phyloP scores from a whole-genome alignment of 352 stramenopile genomes.

The Salisapilia sapeloensis region DNA sequence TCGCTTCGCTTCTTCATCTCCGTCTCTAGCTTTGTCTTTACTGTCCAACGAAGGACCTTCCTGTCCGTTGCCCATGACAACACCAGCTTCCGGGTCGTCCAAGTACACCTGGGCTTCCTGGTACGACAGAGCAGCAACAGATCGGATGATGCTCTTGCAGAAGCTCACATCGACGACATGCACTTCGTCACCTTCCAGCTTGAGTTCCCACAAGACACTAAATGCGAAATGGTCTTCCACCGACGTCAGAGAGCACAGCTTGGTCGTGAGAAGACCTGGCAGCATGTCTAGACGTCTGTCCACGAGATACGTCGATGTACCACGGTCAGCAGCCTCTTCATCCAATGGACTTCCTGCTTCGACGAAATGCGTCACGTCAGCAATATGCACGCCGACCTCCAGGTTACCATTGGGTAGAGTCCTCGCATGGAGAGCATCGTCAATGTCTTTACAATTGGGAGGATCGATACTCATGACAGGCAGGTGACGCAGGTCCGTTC shows the following conservation, averaged over 20 bases:
- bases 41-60: conserved; percentile 1
- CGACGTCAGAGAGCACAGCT: conserved; percentile 91
- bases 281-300: conserved; percentile 98
- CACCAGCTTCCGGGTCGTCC: conserved; percentile 62
- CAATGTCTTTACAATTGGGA: conserved; percentile 92
- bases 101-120: conserved; percentile 94
- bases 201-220: conserved; percentile 61
- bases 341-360: conserved; percentile 87
- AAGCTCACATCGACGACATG: conserved; percentile 93
- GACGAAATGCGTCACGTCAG: conserved; percentile 98
- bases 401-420: conserved; percentile 85
- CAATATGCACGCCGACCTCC: conserved; percentile 96
- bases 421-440: conserved; percentile 94
- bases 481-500: conserved; percentile 85
- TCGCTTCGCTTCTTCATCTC: conserved; percentile 14
- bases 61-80: conserved; percentile 14
- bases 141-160: conserved; percentile 96
- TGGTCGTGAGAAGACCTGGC: conserved; percentile 91
- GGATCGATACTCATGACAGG: conserved; percentile 87
- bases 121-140: conserved; percentile 92
- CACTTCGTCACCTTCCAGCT: conserved; percentile 45
- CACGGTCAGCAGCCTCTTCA: conserved; percentile 82
- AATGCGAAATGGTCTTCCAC: conserved; percentile 73
- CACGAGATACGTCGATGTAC: conserved; percentile 97
- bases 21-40: conserved; percentile 15